Evolutionary conservation across 805 yeast species (phyloP).

Genomic region (Ogataea methanolica): DNA sequence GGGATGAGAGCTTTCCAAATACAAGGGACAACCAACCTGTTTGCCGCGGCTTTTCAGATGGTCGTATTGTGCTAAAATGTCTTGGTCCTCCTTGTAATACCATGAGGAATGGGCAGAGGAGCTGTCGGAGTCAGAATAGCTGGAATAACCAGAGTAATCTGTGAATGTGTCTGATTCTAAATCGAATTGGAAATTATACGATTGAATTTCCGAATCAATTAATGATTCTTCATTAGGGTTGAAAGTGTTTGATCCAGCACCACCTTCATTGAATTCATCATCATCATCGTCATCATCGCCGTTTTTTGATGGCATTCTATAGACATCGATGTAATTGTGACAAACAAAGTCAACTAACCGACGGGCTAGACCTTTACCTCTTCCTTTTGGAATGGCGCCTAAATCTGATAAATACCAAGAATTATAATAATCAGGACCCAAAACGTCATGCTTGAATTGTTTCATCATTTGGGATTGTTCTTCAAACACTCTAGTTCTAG

Average conservation of each 20-base stretch:
- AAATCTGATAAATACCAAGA: constrained; percentile 58
- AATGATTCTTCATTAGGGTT: constrained; percentile 24
- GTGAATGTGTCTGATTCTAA: constrained; percentile 30
- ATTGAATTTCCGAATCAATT: constrained; percentile 30
- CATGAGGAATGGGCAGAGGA: constrained; percentile 32
- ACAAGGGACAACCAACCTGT: constrained; percentile 33
- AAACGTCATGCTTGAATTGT: constrained; percentile 38
- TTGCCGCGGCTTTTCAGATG: constrained; percentile 25
- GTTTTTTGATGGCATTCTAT: constrained; percentile 13
- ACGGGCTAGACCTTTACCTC: constrained; percentile 57
- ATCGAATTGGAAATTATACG: constrained; percentile 30
- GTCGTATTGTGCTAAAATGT: constrained; percentile 30
- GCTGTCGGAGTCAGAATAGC: constrained; percentile 26
- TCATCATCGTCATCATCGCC: constrained; percentile 13
- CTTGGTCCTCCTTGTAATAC: constrained; percentile 33
- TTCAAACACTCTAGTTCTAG: constrained; percentile 45
- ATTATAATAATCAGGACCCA: constrained; percentile 35
- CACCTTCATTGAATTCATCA: constrained; percentile 14
- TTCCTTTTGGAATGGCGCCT: constrained; percentile 52
- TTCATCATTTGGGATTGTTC: constrained; percentile 46
- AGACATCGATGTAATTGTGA: constrained; percentile 37
- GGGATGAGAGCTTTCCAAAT: constrained; percentile 55
- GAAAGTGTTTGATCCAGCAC: constrained; percentile 10
- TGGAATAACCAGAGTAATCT: constrained; percentile 31
- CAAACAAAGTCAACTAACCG: constrained; percentile 46